Base-by-base conservation (phyloP, 2,329 filamentous ascomycete species). In the Salinomyces thailandicus region DNA sequence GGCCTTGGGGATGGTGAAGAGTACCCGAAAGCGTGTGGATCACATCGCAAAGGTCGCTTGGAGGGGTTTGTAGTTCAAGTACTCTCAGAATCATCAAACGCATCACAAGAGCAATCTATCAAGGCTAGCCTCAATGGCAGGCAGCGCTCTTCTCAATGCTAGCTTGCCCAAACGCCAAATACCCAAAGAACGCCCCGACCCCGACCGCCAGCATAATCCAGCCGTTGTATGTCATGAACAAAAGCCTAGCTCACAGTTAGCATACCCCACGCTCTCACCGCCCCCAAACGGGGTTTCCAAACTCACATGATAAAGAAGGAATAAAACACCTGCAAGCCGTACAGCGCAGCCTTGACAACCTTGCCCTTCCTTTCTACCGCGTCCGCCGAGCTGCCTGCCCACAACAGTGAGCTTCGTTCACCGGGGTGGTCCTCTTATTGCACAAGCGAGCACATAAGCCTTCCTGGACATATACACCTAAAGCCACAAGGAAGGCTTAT, bases 181-280 rank as follows among this genome's bases (percentile, higher is more conserved):
- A 95, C 29, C 91, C 91, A 30, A 93, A 61, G 48, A 93, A 93
- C 0, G 89, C 87, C 12, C 91, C 91, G 7, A 93, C 67, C 1
- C 82, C 82, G 12, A 96, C 87, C 3, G 89, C 75, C 48, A 93
- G 63, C 91, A 98, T 98, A 49, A 98, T 79, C 79, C 84, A 93
- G 38, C 91, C 91, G 54, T 98, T 98, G 66, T 98, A 98, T n/a
- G 91, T 98, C 91, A 98, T 98, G 64, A 98, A 98, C 15, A 98
- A 66, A 43, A 98, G 71, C 91, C 89, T 96, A n/a, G 9, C 18
- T 16, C n/a, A 31, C 22, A 13, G 34, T 32, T n/a, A 33, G 28
- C 19, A 16, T 13, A 17, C 19, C 6, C 15, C 24, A 30, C 14
- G 7, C 22, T 26, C n/a, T 15, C 2, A 26, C n/a, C n/a, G 22